phyloP scores from a whole-genome alignment of 2,329 filamentous ascomycete species.

The Neopestalotiopsis rosae region DNA sequence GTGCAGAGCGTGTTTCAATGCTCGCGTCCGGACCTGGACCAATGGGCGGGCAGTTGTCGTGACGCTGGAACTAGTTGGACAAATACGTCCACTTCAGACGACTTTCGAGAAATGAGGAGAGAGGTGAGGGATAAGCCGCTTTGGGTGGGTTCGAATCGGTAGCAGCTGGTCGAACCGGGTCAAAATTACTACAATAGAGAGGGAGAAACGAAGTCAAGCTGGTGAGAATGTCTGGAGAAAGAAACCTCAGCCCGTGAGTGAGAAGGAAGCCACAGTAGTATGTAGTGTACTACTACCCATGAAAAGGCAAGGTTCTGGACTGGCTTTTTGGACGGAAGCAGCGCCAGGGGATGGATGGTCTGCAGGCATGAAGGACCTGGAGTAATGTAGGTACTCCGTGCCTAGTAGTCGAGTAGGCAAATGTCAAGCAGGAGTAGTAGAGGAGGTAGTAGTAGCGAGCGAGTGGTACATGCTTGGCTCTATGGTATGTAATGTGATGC shows the following conservation, averaged over 20 bases:
- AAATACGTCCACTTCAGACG: neutral
- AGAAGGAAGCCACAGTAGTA: slow-evolving; percentile 1
- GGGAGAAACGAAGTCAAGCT: slow-evolving; percentile 5
- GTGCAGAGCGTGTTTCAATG: slow-evolving; percentile 6
- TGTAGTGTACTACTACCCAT: neutral
- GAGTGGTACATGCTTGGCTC: neutral
- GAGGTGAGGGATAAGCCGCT: neutral
- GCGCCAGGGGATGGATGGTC: neutral
- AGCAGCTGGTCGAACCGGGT: neutral
- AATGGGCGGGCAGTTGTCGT: neutral
- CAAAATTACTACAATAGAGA: neutral
- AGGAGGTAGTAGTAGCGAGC: neutral
- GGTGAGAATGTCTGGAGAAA: slow-evolving; percentile 2
- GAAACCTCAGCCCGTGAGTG: neutral
- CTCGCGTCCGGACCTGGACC: neutral
- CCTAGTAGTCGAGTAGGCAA: neutral
- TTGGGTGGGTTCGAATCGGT: neutral
- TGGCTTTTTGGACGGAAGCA: neutral
- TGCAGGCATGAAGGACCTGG: neutral
- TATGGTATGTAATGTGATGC: slow-evolving; percentile 2
- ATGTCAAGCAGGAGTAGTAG: too few species aligned
- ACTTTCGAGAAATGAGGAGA: neutral
- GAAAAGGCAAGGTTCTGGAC: neutral
- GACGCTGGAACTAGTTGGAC: neutral
- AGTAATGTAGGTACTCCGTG: neutral